Evolutionary conservation across 306 rosid genomes (phyloP), one percentile per base, ranked within the genome.

Genomic region (Rosa chinensis): DNA sequence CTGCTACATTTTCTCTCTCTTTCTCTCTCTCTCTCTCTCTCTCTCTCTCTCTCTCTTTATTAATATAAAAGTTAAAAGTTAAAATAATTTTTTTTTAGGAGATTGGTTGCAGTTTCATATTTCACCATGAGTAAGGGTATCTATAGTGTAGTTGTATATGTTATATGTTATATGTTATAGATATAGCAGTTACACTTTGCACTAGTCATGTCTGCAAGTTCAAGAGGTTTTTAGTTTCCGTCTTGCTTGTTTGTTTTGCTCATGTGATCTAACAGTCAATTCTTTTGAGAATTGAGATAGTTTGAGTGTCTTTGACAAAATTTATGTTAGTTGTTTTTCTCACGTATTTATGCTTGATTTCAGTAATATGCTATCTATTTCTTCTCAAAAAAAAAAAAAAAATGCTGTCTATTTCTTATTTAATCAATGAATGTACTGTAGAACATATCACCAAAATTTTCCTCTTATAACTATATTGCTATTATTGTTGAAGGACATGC

Each of bases 1-100:
- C 32, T 53, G 66, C 75, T 70, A 63, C 47, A 48, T 64, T 23
- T 47, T 42, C 13, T 64, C 53, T 73, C 67, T 8, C 49, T 69
- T 8, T 52, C 18, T 53, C 20, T 53, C 20, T 53, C 6, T 52
- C 17, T 49, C 4, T 49, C 12, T 47, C 10, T 8, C 49, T 69
- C 12, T 52, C 18, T 53, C 20, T 53, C 20, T 53, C 6, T 52
- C 17, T 49, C 4, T 49, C 12, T 47, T 10, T 5, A 16, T 32
- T 32, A 32, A 32, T 32, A 32, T 32, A 32, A 52, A 0, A 13
- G 6, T 32, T 32, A 14, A 49, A 5, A 45, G 10, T 45, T 45
- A 10, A 49, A 58, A 5, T 5, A 9, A 20, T 6, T 25, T 25
- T 25, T 25, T 63, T 13, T 35, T 63, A n/a, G 66, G 67, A 55